Base-by-base conservation (phyloP, 805 yeast species). In the Dipodascus geniculatus region DNA sequence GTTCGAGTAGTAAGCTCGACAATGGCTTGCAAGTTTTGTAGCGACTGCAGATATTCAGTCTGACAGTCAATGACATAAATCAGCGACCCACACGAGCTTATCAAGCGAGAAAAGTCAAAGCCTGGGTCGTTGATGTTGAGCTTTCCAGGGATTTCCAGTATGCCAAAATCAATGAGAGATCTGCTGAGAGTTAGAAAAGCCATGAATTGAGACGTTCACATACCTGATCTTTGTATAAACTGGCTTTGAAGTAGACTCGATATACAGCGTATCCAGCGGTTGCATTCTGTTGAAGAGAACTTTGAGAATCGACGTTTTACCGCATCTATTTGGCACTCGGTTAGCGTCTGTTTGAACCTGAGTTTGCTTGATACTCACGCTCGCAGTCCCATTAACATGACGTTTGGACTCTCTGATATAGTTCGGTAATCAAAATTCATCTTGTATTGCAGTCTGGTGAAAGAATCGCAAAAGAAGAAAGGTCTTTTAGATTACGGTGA, bases 231-330 rank as follows among this genome's bases (percentile, higher is more conserved):
- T 85, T 62, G 89, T 96, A 14, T 85, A 77, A 2, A 95, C 85
- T 2, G 96, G 96, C 62, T 83, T 85, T 1, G 95, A 79, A 0
- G 99, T 91, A 51, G 90, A 81, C 61, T 91, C 98, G 53, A 93
- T 71, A 63, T 91, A 91, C 49, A 91, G 68, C 0, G 98, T 90
- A 63, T 91, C 97, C 56, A 89, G 73, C 1, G 99, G 97, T 64
- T 87, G 96, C 95, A 93, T 88, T 65, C 87, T 86, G 67, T 91
- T 96, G 69, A 93, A 93, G 1, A 93, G 95, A 14, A 93, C 98
- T 65, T 91, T 89, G 63, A 96, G 83, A 31, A 93, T 93, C 2
- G 97, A 89, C 6, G 96, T 87, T 69, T 93, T 93, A 14, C 99
- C 99, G 49, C 74, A 63, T 24, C 74, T 53, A 28, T 28, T 8